Conservation (phyloP, 2,329 filamentous ascomycete species). For the Aureobasidium mangrovei region DNA sequence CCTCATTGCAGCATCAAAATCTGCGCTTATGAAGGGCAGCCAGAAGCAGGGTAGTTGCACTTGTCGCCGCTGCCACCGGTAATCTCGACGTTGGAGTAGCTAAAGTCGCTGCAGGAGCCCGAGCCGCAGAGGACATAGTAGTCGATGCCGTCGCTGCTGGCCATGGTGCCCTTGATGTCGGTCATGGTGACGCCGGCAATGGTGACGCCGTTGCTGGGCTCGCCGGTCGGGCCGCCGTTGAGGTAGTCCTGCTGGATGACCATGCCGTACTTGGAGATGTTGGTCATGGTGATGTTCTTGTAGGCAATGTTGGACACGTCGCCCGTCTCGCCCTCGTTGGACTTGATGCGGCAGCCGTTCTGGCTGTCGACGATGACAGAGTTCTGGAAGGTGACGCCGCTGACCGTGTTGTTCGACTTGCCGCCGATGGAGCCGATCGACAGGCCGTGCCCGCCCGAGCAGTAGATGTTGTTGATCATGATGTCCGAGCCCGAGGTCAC, state of each 20-base stretch:
- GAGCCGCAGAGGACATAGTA: slow-evolving; percentile 47
- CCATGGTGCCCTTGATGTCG: slow-evolving; percentile 38
- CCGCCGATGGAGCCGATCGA: slow-evolving; percentile 49
- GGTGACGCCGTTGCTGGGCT: slow-evolving; percentile 41
- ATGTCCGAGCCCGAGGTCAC: slow-evolving; percentile 29
- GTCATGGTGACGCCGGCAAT: slow-evolving; percentile 42
- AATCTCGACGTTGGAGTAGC: slow-evolving; percentile 40
- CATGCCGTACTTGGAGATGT: slow-evolving; percentile 46
- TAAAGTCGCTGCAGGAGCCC: slow-evolving; percentile 45
- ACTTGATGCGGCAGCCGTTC: slow-evolving; percentile 43
- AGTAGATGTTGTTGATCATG: slow-evolving; percentile 34
- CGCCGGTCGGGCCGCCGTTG: slow-evolving; percentile 39
- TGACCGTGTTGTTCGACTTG: slow-evolving; percentile 41
- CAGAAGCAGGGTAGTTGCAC: not conserved
- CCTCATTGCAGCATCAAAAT: too few species aligned
- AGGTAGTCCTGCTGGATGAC: slow-evolving; percentile 52
- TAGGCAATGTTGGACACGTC: not conserved
- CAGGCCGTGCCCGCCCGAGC: slow-evolving; percentile 44
- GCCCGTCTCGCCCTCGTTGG: slow-evolving; percentile 41
- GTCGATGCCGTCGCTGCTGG: slow-evolving; percentile 26
- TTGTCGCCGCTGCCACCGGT: slow-evolving; percentile 36
- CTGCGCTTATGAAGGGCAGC: not conserved
- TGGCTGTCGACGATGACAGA: slow-evolving; percentile 41
- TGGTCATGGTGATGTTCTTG: slow-evolving; percentile 9
- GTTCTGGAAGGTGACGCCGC: slow-evolving; percentile 41